Base-by-base conservation (phyloP, 331 rosid genomes). In the Malus hybrid region DNA sequence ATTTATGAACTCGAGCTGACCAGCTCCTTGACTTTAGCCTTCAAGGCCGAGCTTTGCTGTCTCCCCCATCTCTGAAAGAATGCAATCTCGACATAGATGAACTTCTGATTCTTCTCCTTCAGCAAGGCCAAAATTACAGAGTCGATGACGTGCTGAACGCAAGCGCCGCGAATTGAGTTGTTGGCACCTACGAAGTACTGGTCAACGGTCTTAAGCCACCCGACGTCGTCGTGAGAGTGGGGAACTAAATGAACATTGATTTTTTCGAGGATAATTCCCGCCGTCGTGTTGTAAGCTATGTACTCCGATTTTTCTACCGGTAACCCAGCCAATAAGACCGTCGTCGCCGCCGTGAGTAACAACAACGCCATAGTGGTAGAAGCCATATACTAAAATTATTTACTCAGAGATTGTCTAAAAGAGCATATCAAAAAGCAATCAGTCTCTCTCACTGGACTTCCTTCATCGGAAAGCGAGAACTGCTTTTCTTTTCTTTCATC, bases 1-100 rank as follows among this genome's bases (percentile, higher is more conserved):
- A 78, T 93, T 93, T 83, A 79, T 76, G 78, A 80, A 83, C 61
- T 82, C 84, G 96, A 81, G 68, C 79, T 80, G 90, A 93, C 93
- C 11, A 93, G 86, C 71, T 80, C 73, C 77, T 83, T 91, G 81
- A 89, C 98, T 81, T 71, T 88, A 44, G 55, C 20, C 83, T 87
- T 81, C 65, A 81, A 63, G 22, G 30, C 62, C 30, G 82, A 84
- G 63, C 89, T 85, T n/a, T 92, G 97, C 34, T 87, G 86, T 42
- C 88, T 84, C 96, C 97, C 88, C 97, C 96, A 90, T 62, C 97
- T 84, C 86, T 88, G 92, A 79, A 90, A 92, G 86, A 83, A 86
- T 3, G 88, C 93, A 32, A 81, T 79, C 65, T 84, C 88, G 10
- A 78, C 88, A 28, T 77, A 84, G 73, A 84, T 81, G 85, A 78